These are phyloP conservation scores for Tricholomella constricta DNA, from an alignment of 768 basidiomycete species.

Conservation along the genomic window DNA sequence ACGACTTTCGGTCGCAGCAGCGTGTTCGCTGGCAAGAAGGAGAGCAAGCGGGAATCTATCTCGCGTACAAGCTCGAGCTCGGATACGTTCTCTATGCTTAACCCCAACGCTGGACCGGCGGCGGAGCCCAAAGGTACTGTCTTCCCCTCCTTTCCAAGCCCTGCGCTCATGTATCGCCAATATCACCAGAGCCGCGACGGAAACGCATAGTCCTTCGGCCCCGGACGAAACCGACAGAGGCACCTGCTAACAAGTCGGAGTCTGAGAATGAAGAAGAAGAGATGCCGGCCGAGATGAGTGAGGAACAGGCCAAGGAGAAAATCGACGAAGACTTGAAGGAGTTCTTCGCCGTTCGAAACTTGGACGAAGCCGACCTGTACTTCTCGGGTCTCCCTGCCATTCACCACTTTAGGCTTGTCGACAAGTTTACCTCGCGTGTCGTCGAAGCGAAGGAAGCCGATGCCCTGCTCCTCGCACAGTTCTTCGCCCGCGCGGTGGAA, in stretches of 20 bases:
- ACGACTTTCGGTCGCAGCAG: constrained; percentile 84
- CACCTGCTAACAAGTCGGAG: constrained; percentile 34
- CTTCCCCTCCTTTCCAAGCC: constrained; percentile 3
- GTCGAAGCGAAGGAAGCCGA: constrained; percentile 84
- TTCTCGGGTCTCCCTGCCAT: constrained; percentile 73
- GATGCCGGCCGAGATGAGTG: constrained; percentile 55
- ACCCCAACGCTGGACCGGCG: constrained; percentile 57
- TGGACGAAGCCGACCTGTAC: constrained; percentile 88
- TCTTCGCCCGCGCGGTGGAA: constrained; percentile 64
- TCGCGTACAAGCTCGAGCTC: constrained; percentile 75
- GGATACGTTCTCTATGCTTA: constrained; percentile 89
- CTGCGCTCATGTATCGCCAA: constrained; percentile 42
- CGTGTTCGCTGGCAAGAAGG: constrained; percentile 78
- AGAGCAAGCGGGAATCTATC: constrained; percentile 68
- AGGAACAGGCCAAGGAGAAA: constrained; percentile 69
- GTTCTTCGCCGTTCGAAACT: constrained; percentile 79
- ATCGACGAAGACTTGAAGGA: constrained; percentile 83
- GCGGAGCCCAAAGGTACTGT: constrained; percentile 54
- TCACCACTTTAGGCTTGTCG: constrained; percentile 53
- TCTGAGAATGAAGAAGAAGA: constrained; percentile 52
- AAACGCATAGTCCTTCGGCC: constrained; percentile 78
- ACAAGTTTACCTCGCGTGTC: constrained; percentile 71
- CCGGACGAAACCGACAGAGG: constrained; percentile 64
- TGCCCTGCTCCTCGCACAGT: constrained; percentile 72
- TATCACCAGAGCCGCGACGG: constrained; percentile 57